Evolutionary conservation across 768 basidiomycete species (phyloP).

Genomic region (Galerina marginata): DNA sequence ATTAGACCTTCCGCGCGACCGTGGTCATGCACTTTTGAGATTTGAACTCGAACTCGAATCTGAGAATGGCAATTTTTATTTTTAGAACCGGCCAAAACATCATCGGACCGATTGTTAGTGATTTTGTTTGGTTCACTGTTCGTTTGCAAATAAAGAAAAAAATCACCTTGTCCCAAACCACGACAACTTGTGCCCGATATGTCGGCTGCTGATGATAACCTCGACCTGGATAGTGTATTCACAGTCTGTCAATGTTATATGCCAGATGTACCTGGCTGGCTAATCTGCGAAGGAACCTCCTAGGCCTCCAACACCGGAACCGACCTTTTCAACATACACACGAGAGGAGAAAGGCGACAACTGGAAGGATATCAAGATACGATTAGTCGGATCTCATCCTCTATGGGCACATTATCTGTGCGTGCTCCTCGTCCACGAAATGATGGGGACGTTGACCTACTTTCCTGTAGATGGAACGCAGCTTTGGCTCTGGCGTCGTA

Average conservation of each 20-base stretch:
- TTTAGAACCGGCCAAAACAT: too few species aligned
- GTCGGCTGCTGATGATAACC: constrained; percentile 37
- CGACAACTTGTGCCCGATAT: too few species aligned
- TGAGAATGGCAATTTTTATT: too few species aligned
- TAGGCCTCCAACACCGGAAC: constrained; percentile 70
- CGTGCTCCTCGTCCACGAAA: constrained; percentile 14
- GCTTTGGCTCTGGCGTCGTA: constrained; percentile 73
- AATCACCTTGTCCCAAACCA: too few species aligned
- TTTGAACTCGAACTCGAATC: too few species aligned
- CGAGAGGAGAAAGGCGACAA: constrained; percentile 38
- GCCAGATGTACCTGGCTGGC: constrained; percentile 1
- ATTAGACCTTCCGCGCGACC: too few species aligned
- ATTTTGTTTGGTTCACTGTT: too few species aligned
- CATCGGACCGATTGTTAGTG: too few species aligned
- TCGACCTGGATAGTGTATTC: constrained; percentile 52
- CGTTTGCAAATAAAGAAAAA: too few species aligned
- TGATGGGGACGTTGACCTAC: not conserved
- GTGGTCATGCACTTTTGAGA: too few species aligned
- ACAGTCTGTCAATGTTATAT: constrained; percentile 39
- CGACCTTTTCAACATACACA: constrained; percentile 56
- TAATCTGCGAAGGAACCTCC: constrained; percentile 58
- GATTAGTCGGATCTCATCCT: constrained; percentile 80
- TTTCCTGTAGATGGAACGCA: constrained; percentile 73
- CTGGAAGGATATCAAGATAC: constrained; percentile 58
- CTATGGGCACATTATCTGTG: constrained; percentile 86